Evolutionary conservation across 2,329 filamentous ascomycete genomes (phyloP).

Genomic region (Juglanconis oblonga): DNA sequence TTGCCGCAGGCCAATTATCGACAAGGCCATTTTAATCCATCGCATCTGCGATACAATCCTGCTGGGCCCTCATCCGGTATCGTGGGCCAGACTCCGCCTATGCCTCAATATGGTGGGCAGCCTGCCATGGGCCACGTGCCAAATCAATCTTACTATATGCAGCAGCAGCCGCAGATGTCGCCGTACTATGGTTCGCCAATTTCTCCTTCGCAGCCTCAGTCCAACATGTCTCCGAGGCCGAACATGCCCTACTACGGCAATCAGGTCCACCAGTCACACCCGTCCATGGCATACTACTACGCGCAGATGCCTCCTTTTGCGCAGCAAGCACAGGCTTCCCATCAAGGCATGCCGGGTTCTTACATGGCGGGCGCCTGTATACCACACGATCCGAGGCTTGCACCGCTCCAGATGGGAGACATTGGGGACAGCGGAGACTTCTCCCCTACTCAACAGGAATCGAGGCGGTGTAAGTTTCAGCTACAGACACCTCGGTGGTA

Average conservation of each 20-base stretch:
- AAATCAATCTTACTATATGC: conserved; percentile 45
- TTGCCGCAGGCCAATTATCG: conserved; percentile 41
- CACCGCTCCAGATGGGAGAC: conserved; percentile 17
- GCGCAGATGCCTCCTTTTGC: conserved; percentile 35
- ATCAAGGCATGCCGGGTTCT: conserved; percentile 33
- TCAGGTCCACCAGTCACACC: conserved; percentile 35
- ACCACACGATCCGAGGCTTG: conserved; percentile 25
- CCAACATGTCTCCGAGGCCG: conserved; percentile 33
- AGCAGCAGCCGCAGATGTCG: conserved; percentile 40
- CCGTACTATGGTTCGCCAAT: conserved; percentile 42
- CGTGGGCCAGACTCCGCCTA: conserved; percentile 35
- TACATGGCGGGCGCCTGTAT: conserved; percentile 29
- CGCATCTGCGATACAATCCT: conserved; percentile 30
- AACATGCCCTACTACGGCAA: conserved; percentile 43
- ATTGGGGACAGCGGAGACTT: conserved; percentile 7
- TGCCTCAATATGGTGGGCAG: conserved; percentile 36
- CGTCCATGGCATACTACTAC: conserved; percentile 43
- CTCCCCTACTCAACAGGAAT: conserved; percentile 11
- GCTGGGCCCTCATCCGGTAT: conserved; percentile 33
- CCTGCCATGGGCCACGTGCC: conserved; percentile 34
- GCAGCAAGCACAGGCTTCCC: conserved; percentile 29
- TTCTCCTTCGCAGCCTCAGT: conserved; percentile 34
- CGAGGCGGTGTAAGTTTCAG: conserved; percentile 16
- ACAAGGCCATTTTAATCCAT: conserved; percentile 34
- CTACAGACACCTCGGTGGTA: not conserved